Conservation (phyloP, 2,329 filamentous ascomycete species). For the Arthrinium puccinioides region DNA sequence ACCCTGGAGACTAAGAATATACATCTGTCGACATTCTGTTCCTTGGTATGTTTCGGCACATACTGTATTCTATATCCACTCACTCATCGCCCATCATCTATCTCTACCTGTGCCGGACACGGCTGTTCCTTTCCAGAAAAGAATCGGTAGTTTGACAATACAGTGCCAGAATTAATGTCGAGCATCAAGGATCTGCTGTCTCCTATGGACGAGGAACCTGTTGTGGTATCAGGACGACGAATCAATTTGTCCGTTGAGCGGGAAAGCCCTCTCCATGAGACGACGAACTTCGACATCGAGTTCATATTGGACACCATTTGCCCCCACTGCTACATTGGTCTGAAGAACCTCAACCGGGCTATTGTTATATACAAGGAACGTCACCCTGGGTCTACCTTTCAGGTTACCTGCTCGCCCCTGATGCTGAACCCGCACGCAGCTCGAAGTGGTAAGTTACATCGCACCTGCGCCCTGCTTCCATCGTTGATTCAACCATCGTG, state of each 20-base stretch:
- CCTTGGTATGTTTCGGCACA: too few relatives aligned
- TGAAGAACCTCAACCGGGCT: constrained; percentile 37
- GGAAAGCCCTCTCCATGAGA: constrained; percentile 10
- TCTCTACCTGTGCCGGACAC: too few relatives aligned
- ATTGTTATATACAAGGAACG: constrained; percentile 30
- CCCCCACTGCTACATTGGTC: constrained; percentile 44
- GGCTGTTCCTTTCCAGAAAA: too few relatives aligned
- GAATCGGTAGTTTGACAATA: too few relatives aligned
- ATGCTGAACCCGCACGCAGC: constrained; percentile 28
- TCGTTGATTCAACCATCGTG: too few relatives aligned
- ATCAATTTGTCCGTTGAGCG: neutral
- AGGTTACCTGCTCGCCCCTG: constrained; percentile 39
- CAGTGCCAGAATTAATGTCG: too few relatives aligned
- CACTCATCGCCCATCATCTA: too few relatives aligned
- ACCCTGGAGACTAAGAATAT: too few relatives aligned
- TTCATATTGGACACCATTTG: constrained; percentile 44
- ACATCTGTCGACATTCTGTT: too few relatives aligned
- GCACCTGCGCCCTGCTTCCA: too few relatives aligned
- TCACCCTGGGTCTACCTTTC: constrained; percentile 36
- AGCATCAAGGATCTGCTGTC: constrained; percentile 20
- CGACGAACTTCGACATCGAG: constrained; percentile 31
- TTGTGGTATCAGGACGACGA: neutral
- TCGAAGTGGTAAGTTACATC: constrained; percentile 21
- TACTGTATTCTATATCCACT: too few relatives aligned
- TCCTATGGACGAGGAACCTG: constrained; percentile 11